Conservation (phyloP, 2,329 filamentous ascomycete genomes). For the Pseudogymnoascus sp. region DNA sequence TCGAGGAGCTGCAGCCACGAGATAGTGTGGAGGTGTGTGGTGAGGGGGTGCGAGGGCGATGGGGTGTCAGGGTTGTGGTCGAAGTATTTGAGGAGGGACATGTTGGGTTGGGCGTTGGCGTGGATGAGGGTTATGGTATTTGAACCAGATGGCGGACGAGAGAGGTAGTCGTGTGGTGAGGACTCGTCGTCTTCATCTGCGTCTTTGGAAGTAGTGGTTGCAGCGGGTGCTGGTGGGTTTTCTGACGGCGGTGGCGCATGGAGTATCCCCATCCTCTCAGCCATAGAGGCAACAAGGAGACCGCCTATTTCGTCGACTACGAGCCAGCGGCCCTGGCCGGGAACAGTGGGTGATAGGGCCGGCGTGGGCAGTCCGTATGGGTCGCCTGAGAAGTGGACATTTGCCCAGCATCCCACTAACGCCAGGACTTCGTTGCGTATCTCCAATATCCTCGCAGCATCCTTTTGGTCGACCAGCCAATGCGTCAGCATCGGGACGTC, state of each 20-base stretch:
- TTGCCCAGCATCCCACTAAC: constrained; percentile 79
- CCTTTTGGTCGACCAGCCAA: constrained; percentile 72
- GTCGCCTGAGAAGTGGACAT: constrained; percentile 58
- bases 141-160: constrained; percentile 56
- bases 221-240: not conserved
- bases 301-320: constrained; percentile 65
- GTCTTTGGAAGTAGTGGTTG: not conserved
- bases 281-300: constrained; percentile 59
- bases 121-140: constrained; percentile 80
- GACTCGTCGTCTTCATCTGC: constrained; percentile 12
- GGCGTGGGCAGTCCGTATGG: constrained; percentile 20
- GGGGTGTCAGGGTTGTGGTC: constrained; percentile 67
- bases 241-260: constrained; percentile 28
- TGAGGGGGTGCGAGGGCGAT: constrained; percentile 64
- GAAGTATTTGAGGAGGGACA: constrained; percentile 83
- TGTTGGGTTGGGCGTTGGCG: constrained; percentile 76
- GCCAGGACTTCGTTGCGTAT: constrained; percentile 77
- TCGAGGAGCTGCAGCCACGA: constrained; percentile 88
- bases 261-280: constrained; percentile 62
- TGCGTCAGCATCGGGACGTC: constrained; percentile 69
- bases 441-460: constrained; percentile 74
- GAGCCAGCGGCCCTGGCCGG: constrained; percentile 51
- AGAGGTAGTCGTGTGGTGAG: constrained; percentile 34
- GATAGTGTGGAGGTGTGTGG: constrained; percentile 70
- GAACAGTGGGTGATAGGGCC: not conserved